Base-by-base conservation (phyloP, 306 rosid genomes). In the Trichosanthes cucumerina region DNA sequence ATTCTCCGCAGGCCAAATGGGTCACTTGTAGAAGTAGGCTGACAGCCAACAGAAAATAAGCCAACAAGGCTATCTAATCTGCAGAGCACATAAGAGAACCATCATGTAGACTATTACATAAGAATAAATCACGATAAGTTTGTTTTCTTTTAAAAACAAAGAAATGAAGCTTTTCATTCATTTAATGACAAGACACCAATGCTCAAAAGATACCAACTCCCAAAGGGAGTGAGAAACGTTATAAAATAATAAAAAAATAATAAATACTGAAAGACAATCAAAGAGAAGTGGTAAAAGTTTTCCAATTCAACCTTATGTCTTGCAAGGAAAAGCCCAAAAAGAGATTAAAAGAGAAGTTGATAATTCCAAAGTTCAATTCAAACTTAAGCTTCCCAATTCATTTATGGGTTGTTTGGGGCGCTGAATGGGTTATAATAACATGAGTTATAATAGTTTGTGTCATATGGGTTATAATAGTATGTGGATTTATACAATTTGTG, bases 31-130 rank as follows among this genome's bases (percentile, higher is more conserved):
- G 98, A 92, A 86, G 92, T 90, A 77, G 98, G 97, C 91, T 92
- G 97, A 84, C 97, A 92, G 14, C 97, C 98, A 39, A 93, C 95
- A 65, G 96, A 83, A 88, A 94, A 92, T 84, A 94, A 87, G 80
- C 98, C 97, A n/a, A 89, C 88, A 79, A 94, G 93, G 84, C 96
- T 94, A 86, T 90, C 97, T 81, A 92, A 92, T 86, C 98, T 92
- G 96, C 84, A 89, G 43, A 68, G 86, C 69, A 75, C 57, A 54
- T 38, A 82, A 64, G 80, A 80, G 52, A 83, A n/a, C 4, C 18
- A 41, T 39, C 64, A 66, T 18, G 50, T 31, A 63, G 12, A 33
- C 1, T 4, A 33, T 63, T 63, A 23, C 15, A 36, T 24, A 6
- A 18, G 43, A 36, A 65, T 63, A 38, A 66, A 66, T 16, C 23